Conservation (phyloP, 495 filamentous ascomycete species). For the Tuber umbilicatum region DNA sequence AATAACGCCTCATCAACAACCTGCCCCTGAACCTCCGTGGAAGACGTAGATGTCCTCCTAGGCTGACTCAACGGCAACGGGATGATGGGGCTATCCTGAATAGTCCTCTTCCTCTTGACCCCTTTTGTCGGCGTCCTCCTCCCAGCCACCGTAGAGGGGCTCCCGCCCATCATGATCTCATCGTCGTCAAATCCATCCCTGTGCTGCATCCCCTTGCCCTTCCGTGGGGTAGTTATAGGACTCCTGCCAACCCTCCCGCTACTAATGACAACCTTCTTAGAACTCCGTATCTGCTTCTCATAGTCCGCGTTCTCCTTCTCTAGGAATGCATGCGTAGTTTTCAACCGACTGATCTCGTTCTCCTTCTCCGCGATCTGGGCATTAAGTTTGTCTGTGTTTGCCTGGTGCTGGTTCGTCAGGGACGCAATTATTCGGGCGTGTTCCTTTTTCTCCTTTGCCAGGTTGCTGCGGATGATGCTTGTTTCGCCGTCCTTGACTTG, state of each 20-base stretch:
- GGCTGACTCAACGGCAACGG: conserved; percentile 50
- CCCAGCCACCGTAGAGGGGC: conserved; percentile 47
- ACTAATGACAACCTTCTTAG: conserved; percentile 13
- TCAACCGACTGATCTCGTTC: conserved; percentile 55
- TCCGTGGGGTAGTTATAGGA: conserved; percentile 55
- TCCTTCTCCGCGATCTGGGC: conserved; percentile 53
- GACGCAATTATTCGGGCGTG: conserved; percentile 52
- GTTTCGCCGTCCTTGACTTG: conserved; percentile 59
- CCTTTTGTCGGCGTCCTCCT: conserved; percentile 52
- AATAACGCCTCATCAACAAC: conserved; percentile 40
- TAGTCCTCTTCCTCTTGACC: conserved; percentile 58
- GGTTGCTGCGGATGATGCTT: conserved; percentile 60
- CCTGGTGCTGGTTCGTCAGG: conserved; percentile 52
- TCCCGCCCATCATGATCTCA: conserved; percentile 53
- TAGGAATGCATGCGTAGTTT: conserved; percentile 59
- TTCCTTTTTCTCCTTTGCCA: conserved; percentile 51
- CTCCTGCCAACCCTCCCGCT: conserved; percentile 24
- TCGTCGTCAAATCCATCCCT: conserved; percentile 70
- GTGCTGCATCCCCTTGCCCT: conserved; percentile 50
- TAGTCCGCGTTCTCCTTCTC: conserved; percentile 60
- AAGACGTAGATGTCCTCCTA: conserved; percentile 25
- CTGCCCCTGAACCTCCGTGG: conserved; percentile 17
- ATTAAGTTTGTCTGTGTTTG: conserved; percentile 52
- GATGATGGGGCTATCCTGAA: conserved; percentile 52
- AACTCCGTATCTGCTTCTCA: conserved; percentile 43